Percentiles rank a stretch among this genome's conserved stretches.
These are phyloP conservation scores for Phlegmacium glaucopus DNA, from an alignment of 768 basidiomycete species.

Conservation along the genomic window DNA sequence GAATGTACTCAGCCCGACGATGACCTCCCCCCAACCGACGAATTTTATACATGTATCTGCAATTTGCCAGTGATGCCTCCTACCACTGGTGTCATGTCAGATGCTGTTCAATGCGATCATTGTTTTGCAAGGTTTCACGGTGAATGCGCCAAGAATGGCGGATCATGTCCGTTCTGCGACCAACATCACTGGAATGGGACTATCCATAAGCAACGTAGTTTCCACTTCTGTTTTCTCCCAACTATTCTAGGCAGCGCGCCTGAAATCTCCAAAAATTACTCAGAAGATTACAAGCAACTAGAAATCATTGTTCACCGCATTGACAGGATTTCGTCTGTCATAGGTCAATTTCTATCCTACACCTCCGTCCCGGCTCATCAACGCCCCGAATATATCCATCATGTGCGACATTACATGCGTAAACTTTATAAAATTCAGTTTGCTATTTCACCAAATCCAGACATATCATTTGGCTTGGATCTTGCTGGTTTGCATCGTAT, in stretches of 20 bases:
- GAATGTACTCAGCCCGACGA: slow-evolving; percentile 75
- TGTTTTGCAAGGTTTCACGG: slow-evolving; percentile 87
- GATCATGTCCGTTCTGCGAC: slow-evolving; percentile 89
- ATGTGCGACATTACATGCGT: slow-evolving; percentile 88
- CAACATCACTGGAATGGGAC: slow-evolving; percentile 90
- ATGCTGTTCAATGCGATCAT: slow-evolving; percentile 89
- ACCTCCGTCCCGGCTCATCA: slow-evolving; percentile 69
- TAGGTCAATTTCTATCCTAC: slow-evolving; percentile 78
- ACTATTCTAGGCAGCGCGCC: slow-evolving; percentile 70
- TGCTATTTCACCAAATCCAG: slow-evolving; percentile 78
- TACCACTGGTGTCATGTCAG: slow-evolving; percentile 68
- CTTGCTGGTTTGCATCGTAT: slow-evolving; percentile 81
- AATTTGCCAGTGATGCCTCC: slow-evolving; percentile 73
- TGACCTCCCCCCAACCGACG: slow-evolving; percentile 73
- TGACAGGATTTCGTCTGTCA: slow-evolving; percentile 68
- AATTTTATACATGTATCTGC: slow-evolving; percentile 86
- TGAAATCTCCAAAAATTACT: slow-evolving; percentile 74
- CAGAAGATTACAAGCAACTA: slow-evolving; percentile 75
- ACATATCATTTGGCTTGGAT: slow-evolving; percentile 79
- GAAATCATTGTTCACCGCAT: slow-evolving; percentile 78
- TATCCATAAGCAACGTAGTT: slow-evolving; percentile 77
- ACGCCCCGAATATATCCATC: slow-evolving; percentile 71
- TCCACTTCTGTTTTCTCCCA: slow-evolving; percentile 81
- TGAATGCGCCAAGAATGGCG: slow-evolving; percentile 81
- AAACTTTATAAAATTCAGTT: slow-evolving; percentile 89